These are phyloP conservation scores for Melastoma malabathricum DNA, from an alignment of 345 rosid species.

Conservation along the genomic window DNA sequence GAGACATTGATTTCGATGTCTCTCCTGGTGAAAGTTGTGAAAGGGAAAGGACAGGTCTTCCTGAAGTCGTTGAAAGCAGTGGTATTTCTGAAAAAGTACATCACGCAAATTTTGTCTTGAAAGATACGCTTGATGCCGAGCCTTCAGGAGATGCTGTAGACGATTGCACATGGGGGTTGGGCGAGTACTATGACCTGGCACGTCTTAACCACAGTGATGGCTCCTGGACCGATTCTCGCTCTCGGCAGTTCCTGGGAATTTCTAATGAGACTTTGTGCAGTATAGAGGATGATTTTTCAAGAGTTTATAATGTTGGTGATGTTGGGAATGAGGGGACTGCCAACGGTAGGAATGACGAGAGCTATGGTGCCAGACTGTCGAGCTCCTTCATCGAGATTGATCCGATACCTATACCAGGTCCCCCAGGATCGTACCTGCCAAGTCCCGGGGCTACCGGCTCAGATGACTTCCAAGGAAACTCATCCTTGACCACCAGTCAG, in stretches of 20 bases:
- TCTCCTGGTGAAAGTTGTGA: slow-evolving; percentile 4
- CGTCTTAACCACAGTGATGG: slow-evolving; percentile 14
- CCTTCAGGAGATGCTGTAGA: slow-evolving; percentile 8
- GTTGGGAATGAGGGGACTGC: slow-evolving; percentile 19
- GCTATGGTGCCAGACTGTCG: slow-evolving; percentile 30
- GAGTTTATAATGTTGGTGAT: slow-evolving; percentile 33
- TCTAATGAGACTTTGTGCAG: slow-evolving; percentile 21
- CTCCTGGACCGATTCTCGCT: slow-evolving; percentile 20
- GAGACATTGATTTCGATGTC: slow-evolving; percentile 8
- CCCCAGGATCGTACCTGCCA: slow-evolving; percentile 92
- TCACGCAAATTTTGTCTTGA: too few species aligned
- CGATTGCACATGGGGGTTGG: slow-evolving; percentile 13
- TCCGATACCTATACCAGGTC: slow-evolving; percentile 93
- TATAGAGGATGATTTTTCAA: slow-evolving; percentile 33
- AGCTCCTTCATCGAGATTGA: slow-evolving; percentile 69
- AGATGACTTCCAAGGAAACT: slow-evolving; percentile 86
- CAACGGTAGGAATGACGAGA: slow-evolving; percentile 23
- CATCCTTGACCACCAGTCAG: slow-evolving; percentile 70
- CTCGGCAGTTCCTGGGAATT: slow-evolving; percentile 31
- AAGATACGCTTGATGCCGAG: too few species aligned
- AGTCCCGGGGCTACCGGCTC: slow-evolving; percentile 84
- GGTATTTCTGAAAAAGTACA: too few species aligned
- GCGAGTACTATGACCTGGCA: slow-evolving; percentile 18
- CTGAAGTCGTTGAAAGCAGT: too few species aligned
- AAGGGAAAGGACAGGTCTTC: background rate